Conservation (phyloP, 2,329 filamentous ascomycete species). For the Samsoniella hepiali region DNA sequence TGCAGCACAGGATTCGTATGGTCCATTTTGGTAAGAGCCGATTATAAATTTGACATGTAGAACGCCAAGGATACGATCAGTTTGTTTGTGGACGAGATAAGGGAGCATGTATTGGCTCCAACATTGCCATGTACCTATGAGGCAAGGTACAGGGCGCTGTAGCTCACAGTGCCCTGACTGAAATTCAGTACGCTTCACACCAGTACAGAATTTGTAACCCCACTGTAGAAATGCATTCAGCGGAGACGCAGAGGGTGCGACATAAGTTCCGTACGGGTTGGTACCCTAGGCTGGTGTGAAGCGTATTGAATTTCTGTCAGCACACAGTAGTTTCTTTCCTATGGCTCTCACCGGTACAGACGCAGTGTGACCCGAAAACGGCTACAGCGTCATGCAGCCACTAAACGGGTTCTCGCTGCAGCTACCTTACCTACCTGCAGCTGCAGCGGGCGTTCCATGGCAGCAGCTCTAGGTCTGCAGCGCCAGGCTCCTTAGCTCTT, state of each 20-base stretch:
- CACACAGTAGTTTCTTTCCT: background rate
- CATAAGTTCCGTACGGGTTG: too few relatives aligned
- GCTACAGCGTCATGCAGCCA: slow-evolving; percentile 10
- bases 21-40: background rate
- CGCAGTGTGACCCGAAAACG: background rate
- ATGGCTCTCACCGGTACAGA: too few relatives aligned
- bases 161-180: too few relatives aligned
- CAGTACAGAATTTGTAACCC: too few relatives aligned
- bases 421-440: background rate
- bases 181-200: too few relatives aligned
- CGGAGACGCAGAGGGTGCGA: too few relatives aligned
- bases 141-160: too few relatives aligned
- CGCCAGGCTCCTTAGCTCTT: background rate
- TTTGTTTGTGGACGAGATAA: too few relatives aligned
- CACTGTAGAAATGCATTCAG: too few relatives aligned
- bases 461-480: background rate
- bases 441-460: background rate
- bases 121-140: too few relatives aligned
- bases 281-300: too few relatives aligned
- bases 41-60: background rate
- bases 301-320: background rate
- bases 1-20: background rate
- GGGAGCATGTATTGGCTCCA: too few relatives aligned
- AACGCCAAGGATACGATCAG: background rate
- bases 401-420: background rate